Conservation (phyloP, 176 grass and related monocot genomes). For the Musa beccarii region DNA sequence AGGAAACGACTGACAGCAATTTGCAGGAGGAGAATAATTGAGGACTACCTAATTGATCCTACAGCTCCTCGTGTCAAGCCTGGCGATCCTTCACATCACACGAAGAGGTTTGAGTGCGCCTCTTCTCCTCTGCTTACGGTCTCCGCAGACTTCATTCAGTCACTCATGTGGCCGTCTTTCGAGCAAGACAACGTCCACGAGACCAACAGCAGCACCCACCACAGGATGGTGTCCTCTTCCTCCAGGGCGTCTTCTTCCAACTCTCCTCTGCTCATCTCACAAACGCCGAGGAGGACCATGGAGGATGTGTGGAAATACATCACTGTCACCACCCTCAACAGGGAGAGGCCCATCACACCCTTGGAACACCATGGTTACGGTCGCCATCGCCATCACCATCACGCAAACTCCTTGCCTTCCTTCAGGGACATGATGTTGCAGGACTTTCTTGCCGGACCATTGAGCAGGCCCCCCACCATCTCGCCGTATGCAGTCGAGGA, state of each 20-base stretch:
- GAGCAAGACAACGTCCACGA: not conserved
- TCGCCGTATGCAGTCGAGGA: not conserved
- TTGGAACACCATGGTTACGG: not conserved
- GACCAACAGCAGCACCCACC: not conserved
- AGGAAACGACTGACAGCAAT: too few species aligned
- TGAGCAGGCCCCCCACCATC: not conserved
- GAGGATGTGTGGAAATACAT: slow-evolving; percentile 15
- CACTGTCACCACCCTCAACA: not conserved
- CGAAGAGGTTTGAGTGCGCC: too few species aligned
- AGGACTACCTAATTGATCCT: too few species aligned
- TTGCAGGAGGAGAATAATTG: too few species aligned
- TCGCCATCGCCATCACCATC: not conserved
- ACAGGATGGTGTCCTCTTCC: not conserved
- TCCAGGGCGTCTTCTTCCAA: not conserved
- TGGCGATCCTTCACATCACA: too few species aligned
- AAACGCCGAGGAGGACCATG: slow-evolving; percentile 6
- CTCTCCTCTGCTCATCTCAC: not conserved
- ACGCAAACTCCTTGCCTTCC: not conserved
- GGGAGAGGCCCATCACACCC: not conserved
- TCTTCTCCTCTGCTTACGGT: too few species aligned
- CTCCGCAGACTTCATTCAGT: not conserved
- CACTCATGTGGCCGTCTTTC: slow-evolving; percentile 1
- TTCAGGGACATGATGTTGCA: slow-evolving; percentile 3
- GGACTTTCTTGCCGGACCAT: slow-evolving; percentile 12
- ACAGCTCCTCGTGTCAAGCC: too few species aligned